Base-by-base conservation (phyloP, 805 yeast species). In the Candida boidinii region DNA sequence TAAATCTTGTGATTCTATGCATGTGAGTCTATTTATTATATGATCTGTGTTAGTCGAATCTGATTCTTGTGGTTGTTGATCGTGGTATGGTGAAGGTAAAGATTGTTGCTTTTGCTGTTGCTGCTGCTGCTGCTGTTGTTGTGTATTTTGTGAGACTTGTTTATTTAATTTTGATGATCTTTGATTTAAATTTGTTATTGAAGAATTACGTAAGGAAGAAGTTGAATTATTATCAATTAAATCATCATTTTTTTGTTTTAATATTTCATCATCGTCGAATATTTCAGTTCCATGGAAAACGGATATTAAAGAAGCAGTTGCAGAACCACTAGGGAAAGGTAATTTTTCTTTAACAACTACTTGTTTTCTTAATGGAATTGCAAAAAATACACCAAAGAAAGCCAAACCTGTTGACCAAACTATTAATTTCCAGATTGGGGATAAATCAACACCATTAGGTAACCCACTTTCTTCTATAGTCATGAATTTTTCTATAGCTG, bases 351-450 rank as follows among this genome's bases (percentile, higher is more conserved):
- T 75, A n/a, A 87, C 73, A 23, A 90, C 79, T 14, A 88, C 94
- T 51, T 87, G 95, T 39, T 72, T 73, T 41, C 97, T 67, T 31
- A 90, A 62, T 1, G 96, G 90, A 18, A 90, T 76, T 3, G 97
- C 96, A 56, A 90, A 87, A 56, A 90, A 92, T 1, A 90, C 95
- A 2, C 98, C 98, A 60, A 90, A 88, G 38, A 87, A 83, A 0
- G 94, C 95, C 34, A 92, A 60, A 0, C 95, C 96, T 1, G 73
- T 46, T 1, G 90, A 77, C 97, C 97, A 92, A 3, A 80, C 51
- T 17, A 85, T 57, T 34, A 90, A 57, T 40, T 87, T 79, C 30
- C 49, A 45, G 4, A 73, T 38, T 4, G 61, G 52, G 2, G 20
- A 16, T 24, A 70, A 55, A 12, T 46, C 43, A 9, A 65, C 38